Evolutionary conservation across 352 stramenopile genomes (phyloP), one percentile per base, ranked within the genome.

Genomic region (Pythium diclinum): DNA sequence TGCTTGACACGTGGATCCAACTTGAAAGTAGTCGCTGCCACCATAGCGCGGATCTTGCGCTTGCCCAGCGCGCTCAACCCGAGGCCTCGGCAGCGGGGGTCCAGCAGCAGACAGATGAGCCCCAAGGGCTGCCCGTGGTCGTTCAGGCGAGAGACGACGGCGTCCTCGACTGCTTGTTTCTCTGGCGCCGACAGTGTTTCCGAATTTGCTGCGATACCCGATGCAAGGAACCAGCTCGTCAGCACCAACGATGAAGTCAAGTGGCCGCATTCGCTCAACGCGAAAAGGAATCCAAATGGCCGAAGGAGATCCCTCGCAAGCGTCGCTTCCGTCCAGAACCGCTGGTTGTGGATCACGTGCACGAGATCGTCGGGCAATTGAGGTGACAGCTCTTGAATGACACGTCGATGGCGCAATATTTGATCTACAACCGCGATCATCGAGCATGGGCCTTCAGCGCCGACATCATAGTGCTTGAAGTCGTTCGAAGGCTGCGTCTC

Each of bases 41-140:
- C 58, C 59, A 75, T 68, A 2, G 52, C 21, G 0, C 67, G 63
- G 13, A 68, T 65, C 34, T 77, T 75, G 6, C 75, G 66, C 56
- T 70, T 76, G 2, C 75, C 75, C 28, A 58, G 38, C 6, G 72
- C 59, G n/a, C 67, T 78, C 25, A 83, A 64, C 3, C 69, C 72
- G 6, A 79, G 52, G 3, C 69, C 72, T 33, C 71, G 67, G 33
- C 71, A 67, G 17, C 71, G 72, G 28, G 75, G 75, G 56, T 83
- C 75, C 21, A 83, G 30, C 19, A 79, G 21, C 3, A 83, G 61
- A 38, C 69, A 78, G 8, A 75, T 67, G 3, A 83, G 44, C 4
- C 56, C 59, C 19, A 79, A 55, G 16, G 64, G 60, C 6, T 74
- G 65, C 30, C 59, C 65, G 36, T 72, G 60, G 17, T 36, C 23